phyloP scores from a whole-genome alignment of 2,329 filamentous ascomycete genomes.

The Colletotrichum plurivorum region DNA sequence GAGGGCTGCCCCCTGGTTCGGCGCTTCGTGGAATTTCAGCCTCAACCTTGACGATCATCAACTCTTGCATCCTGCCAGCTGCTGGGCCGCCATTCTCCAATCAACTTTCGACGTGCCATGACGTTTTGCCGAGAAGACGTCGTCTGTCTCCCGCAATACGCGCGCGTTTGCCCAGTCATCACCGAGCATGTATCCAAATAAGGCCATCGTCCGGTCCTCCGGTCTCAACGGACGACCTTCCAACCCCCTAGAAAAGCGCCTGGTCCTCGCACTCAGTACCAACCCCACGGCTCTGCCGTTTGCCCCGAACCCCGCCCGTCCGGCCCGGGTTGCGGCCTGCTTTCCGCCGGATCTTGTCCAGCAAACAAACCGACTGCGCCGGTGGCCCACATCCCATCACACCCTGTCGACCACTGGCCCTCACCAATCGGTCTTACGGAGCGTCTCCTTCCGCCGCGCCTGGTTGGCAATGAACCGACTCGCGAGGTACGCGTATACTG shows the following conservation, averaged over 20 bases:
- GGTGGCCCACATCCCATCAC: slow-evolving; percentile 29
- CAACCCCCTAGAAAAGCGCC: no score
- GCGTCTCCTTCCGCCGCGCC: slow-evolving; percentile 22
- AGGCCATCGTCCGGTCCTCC: no score
- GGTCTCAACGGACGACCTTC: no score
- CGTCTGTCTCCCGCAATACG: neutral
- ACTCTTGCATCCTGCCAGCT: neutral
- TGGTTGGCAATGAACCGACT: neutral
- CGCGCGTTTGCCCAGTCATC: slow-evolving; percentile 4
- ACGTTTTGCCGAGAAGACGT: neutral
- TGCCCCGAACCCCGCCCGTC: slow-evolving; percentile 8
- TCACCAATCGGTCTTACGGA: slow-evolving; percentile 28
- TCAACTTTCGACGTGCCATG: neutral
- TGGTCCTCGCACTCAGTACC: neutral
- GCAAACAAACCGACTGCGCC: slow-evolving; percentile 5
- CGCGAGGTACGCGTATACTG: neutral
- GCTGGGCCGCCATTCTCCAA: neutral
- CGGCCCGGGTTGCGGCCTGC: slow-evolving; percentile 7
- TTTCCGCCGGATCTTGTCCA: slow-evolving; percentile 6
- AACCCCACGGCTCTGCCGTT: slow-evolving; percentile 7
- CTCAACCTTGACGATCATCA: slow-evolving; percentile 19
- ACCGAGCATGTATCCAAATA: neutral
- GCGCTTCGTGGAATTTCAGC: slow-evolving; percentile 24
- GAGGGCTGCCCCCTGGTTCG: slow-evolving; percentile 6
- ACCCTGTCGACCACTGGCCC: slow-evolving; percentile 1